Conservation (phyloP, 345 rosid genomes). For the Salix udensis region DNA sequence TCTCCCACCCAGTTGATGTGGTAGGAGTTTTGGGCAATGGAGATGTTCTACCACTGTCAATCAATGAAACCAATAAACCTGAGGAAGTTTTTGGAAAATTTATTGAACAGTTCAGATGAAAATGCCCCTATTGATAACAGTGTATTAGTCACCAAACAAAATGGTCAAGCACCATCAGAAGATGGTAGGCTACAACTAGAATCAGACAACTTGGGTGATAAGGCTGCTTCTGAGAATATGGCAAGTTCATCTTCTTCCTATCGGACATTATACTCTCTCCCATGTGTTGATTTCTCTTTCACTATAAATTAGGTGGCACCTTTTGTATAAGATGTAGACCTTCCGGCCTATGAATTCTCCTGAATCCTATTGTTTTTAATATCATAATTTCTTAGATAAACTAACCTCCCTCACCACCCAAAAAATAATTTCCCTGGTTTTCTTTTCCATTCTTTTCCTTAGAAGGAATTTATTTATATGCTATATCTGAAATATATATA, state of each 20-base stretch:
- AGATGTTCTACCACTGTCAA: constrained; percentile 22
- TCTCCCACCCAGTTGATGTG: constrained; percentile 38
- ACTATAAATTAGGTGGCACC: not conserved
- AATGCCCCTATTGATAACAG: constrained; percentile 29
- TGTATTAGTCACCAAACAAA: constrained; percentile 37
- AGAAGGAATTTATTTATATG: constrained; percentile 10
- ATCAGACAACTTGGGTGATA: constrained; percentile 39
- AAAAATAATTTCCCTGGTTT: not conserved
- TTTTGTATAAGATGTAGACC: not conserved
- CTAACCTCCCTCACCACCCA: not conserved
- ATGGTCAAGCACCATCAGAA: constrained; percentile 33
- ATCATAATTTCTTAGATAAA: not conserved
- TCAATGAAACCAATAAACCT: constrained; percentile 22
- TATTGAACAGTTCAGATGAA: constrained; percentile 31
- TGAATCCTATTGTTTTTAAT: not conserved
- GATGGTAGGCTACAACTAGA: constrained; percentile 37
- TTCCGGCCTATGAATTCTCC: not conserved
- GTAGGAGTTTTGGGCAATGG: constrained; percentile 26
- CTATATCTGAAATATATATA: constrained; percentile 15
- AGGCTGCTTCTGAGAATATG: constrained; percentile 47
- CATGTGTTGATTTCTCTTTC: not conserved
- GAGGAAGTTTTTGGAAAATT: constrained; percentile 36
- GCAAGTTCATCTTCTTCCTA: constrained; percentile 44
- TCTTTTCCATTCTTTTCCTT: not conserved
- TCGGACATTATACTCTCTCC: constrained; percentile 3